A percentile compares a stretch with the other conserved stretches of the same genome.
Conservation (phyloP, 2,329 filamentous ascomycete genomes). For the Orbilia ellipsospora region DNA sequence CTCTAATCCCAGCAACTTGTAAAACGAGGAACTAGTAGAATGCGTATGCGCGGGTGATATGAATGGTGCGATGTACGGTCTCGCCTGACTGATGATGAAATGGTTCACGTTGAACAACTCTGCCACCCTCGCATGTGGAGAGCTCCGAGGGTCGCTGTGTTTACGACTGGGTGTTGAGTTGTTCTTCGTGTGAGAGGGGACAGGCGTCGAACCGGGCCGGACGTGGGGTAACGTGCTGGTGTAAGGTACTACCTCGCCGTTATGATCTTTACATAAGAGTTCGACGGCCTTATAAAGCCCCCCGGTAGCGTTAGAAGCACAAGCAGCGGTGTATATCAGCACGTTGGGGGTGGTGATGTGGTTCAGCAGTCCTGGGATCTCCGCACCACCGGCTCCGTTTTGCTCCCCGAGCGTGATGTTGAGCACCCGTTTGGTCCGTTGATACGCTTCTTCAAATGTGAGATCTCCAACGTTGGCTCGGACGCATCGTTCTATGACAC, state of each 20-base stretch:
- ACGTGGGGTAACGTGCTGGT: slow-evolving; percentile 70
- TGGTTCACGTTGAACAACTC: slow-evolving; percentile 94
- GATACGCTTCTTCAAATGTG: slow-evolving; percentile 93
- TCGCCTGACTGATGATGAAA: slow-evolving; percentile 91
- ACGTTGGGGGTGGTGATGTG: slow-evolving; percentile 94
- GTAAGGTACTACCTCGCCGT: slow-evolving; percentile 79
- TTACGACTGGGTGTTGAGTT: slow-evolving; percentile 38
- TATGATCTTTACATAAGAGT: slow-evolving; percentile 81
- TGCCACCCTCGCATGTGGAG: slow-evolving; percentile 76
- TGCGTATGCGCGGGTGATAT: slow-evolving; percentile 79
- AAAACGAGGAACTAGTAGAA: slow-evolving; percentile 69
- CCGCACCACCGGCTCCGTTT: slow-evolving; percentile 74
- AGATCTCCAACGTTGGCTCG: slow-evolving; percentile 85
- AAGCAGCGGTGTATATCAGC: slow-evolving; percentile 81
- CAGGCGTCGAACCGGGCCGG: neutral
- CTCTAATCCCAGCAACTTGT: slow-evolving; percentile 68
- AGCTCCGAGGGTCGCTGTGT: slow-evolving; percentile 62
- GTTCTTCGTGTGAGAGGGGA: slow-evolving; percentile 14
- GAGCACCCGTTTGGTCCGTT: slow-evolving; percentile 82
- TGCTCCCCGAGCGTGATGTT: slow-evolving; percentile 83
- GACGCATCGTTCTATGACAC: slow-evolving; percentile 84
- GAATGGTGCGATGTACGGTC: slow-evolving; percentile 89
- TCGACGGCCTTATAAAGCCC: slow-evolving; percentile 74
- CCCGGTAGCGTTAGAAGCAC: slow-evolving; percentile 77
- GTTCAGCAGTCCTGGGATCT: slow-evolving; percentile 86